Base-by-base conservation (phyloP, 2,329 filamentous ascomycete genomes). In the Colletotrichum theobromicola region DNA sequence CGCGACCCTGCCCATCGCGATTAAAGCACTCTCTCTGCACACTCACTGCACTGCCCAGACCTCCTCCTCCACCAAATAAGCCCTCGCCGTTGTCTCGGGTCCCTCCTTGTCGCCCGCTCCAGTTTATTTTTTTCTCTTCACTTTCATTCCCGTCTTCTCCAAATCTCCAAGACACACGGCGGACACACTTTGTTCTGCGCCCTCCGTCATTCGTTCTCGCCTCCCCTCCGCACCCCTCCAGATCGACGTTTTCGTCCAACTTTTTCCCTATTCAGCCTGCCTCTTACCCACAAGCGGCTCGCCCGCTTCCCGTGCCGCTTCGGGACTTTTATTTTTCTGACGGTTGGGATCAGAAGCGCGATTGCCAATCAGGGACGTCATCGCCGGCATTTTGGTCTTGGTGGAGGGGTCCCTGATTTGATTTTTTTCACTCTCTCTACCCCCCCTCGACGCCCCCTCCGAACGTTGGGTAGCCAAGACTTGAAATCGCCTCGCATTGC, bases 191-290 rank as follows among this genome's bases (percentile, higher is more conserved):
- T 24, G 58, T 26, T 34, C 16, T 53, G 42, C 30, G 16, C 50
- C 60, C 15, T 50, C 35, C 16, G 26, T 53, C 37, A 62, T 65
- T 70, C 60, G 28, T 65, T 55, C 42, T 71, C 67, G 60, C 67
- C 34, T 46, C 66, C 42, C 34, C 67, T 64, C 60, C 34, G 53
- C 60, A 60, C 35, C 60, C 60, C 67, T 60, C 71, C 67, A 24
- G 50, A 66, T 65, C 60, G 71, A 70, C 71, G 71, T 71, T 74
- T 74, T 66, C 71, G 67, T 70, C 50, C 67, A 74, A 65, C 67
- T 53, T 70, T 50, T 65, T 66, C 71, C 61, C 57, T 37, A 55
- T 71, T 58, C 53, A 61, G 61, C 32, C 18, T 62, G 26, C 46
- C 60, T 64, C 26, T 65, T 30, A 65, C 57, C 71, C 67, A 70